Conservation (phyloP, 2,329 filamentous ascomycete species). For the Penicillium sp. region DNA sequence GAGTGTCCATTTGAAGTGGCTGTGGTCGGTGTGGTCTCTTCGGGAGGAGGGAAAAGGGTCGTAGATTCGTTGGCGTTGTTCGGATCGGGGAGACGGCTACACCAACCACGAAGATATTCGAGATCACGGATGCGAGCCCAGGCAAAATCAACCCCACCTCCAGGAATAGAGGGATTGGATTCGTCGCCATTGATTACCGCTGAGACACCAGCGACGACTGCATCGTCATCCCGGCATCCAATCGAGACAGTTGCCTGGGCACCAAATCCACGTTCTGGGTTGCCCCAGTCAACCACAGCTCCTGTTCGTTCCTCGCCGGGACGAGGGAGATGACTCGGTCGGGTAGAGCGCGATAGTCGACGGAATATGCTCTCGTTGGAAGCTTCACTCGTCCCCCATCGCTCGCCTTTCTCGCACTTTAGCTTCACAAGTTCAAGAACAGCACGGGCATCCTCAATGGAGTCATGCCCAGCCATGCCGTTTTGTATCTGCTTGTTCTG, state of each 20-base stretch:
- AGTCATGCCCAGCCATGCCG: conserved; percentile 77
- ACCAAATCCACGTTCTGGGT: conserved; percentile 64
- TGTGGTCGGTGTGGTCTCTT: conserved; percentile 24
- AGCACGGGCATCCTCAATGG: conserved; percentile 85
- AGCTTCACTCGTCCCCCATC: conserved; percentile 78
- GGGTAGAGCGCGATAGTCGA: conserved; percentile 63
- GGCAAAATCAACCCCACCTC: conserved; percentile 59
- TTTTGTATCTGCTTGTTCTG: conserved; percentile 86
- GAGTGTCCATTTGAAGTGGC: conserved; percentile 6
- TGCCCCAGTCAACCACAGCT: conserved; percentile 84
- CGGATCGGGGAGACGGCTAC: conserved; percentile 51
- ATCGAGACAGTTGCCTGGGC: conserved; percentile 57
- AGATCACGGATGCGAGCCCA: conserved; percentile 64
- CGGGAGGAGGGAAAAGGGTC: conserved; percentile 26
- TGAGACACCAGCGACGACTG: conserved; percentile 58
- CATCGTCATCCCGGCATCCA: conserved; percentile 57
- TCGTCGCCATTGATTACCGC: conserved; percentile 52
- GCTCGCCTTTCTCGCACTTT: conserved; percentile 89
- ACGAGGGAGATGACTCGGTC: conserved; percentile 39
- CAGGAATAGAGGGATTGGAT: conserved; percentile 45
- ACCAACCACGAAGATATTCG: conserved; percentile 61
- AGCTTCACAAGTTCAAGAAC: conserved; percentile 91
- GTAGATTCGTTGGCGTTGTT: conserved; percentile 45
- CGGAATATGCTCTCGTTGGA: conserved; percentile 87
- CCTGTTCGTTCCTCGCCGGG: conserved; percentile 40